Evolutionary conservation across 176 grass and related monocot species (phyloP).

Genomic region (Puya raimondii): DNA sequence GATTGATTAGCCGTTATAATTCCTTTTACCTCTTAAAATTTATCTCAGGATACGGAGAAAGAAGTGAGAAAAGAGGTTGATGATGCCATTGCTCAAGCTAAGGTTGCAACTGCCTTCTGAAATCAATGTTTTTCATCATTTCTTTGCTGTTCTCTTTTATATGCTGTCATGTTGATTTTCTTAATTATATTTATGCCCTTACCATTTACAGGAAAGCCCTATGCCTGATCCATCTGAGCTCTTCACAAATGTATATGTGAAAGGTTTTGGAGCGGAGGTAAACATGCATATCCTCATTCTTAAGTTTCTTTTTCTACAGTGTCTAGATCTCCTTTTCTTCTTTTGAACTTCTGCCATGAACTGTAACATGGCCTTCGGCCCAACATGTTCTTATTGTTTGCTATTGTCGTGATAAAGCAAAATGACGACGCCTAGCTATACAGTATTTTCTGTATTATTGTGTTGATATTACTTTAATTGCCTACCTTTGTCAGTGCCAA

Average conservation of each 20-base stretch:
- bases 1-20: background rate
- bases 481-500: too few relatives aligned
- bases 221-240: constrained; percentile 79
- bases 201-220: constrained; percentile 46
- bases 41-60: constrained; percentile 69
- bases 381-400: too few relatives aligned
- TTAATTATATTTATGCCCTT: constrained; percentile 11
- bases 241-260: constrained; percentile 71
- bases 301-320: background rate
- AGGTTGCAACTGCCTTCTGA: constrained; percentile 26
- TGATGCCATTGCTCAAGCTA: constrained; percentile 68
- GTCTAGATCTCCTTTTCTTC: background rate
- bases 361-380: too few relatives aligned
- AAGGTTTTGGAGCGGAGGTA: constrained; percentile 80
- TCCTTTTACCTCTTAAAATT: constrained; percentile 1
- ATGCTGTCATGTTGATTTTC: constrained; percentile 1
- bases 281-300: constrained; percentile 7
- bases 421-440: too few relatives aligned
- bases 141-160: background rate
- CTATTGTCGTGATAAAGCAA: too few relatives aligned
- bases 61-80: constrained; percentile 76
- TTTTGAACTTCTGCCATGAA: background rate
- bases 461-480: too few relatives aligned
- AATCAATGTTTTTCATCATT: background rate
- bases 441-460: too few relatives aligned